Evolutionary conservation across 805 yeast genomes (phyloP).

Genomic region (Kluyveromyces siamensis): DNA sequence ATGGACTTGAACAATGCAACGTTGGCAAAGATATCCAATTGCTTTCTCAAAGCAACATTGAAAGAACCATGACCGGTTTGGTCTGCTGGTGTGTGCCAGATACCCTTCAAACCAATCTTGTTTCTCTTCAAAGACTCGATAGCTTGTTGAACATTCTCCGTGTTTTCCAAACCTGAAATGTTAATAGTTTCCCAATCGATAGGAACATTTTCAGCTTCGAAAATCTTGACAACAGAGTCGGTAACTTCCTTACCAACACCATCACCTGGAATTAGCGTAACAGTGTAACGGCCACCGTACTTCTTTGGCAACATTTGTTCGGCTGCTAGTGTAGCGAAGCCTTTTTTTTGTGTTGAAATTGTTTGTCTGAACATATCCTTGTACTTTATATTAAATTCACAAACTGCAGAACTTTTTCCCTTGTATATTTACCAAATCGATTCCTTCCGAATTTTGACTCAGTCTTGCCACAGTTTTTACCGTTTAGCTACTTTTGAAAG

Average conservation of each 20-base stretch:
- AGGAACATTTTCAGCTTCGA: conserved; percentile 81
- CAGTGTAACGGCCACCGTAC: conserved; percentile 91
- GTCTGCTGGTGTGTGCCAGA: conserved; percentile 78
- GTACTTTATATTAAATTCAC: background rate
- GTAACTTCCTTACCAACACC: conserved; percentile 97
- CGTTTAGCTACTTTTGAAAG: background rate
- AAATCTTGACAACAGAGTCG: conserved; percentile 84
- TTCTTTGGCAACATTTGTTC: conserved; percentile 72
- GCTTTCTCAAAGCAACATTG: conserved; percentile 95
- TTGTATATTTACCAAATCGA: background rate
- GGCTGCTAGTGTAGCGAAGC: conserved; percentile 49
- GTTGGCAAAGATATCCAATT: conserved; percentile 90
- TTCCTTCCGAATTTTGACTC: background rate
- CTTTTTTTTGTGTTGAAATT: conserved; percentile 22
- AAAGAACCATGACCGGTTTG: conserved; percentile 74
- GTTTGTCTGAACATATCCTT: conserved; percentile 26
- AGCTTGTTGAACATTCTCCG: conserved; percentile 68
- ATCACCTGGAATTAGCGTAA: conserved; percentile 94
- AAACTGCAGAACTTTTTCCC: background rate
- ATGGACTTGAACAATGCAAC: conserved; percentile 88
- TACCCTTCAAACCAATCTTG: conserved; percentile 95
- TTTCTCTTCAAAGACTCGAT: conserved; percentile 88
- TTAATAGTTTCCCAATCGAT: conserved; percentile 87
- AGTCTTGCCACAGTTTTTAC: background rate
- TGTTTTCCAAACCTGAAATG: conserved; percentile 47